A percentile compares a stretch with the other conserved stretches of the same genome.
Evolutionary conservation across 176 grass and related monocot genomes (phyloP).

Genomic region (Bonia amplexicaulis): DNA sequence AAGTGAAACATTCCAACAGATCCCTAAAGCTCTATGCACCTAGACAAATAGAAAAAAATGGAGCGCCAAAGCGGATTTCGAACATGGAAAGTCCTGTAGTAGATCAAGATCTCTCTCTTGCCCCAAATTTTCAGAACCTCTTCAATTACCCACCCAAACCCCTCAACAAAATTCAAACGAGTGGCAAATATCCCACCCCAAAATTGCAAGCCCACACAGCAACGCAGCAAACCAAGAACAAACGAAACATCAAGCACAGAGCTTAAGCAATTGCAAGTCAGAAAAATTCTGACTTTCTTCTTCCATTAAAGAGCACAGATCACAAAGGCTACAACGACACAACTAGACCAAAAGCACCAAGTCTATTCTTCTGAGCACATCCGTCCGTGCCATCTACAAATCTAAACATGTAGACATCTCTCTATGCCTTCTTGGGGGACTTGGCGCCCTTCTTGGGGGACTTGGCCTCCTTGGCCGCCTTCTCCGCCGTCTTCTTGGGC

Average conservation of each 20-base stretch:
- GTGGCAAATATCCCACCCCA: too few species aligned
- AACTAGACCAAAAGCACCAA: neutral
- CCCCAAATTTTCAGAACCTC: too few species aligned
- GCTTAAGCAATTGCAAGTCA: neutral
- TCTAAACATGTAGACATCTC: neutral
- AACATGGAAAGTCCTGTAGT: too few species aligned
- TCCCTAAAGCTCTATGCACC: too few species aligned
- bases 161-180: too few species aligned
- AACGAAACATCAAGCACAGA: neutral
- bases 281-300: neutral
- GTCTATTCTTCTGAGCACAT: too few species aligned
- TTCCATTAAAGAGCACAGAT: neutral
- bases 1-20: too few species aligned
- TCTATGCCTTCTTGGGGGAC: constrained; percentile 53
- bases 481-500: constrained; percentile 56
- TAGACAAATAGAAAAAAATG: too few species aligned
- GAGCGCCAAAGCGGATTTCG: too few species aligned
- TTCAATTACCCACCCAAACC: too few species aligned
- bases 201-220: neutral
- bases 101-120: too few species aligned
- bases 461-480: constrained; percentile 39
- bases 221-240: neutral
- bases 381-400: neutral
- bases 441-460: constrained; percentile 41
- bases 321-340: neutral